Percentiles rank a stretch among this genome's conserved stretches.
phyloP scores from a whole-genome alignment of 2,329 filamentous ascomycete species.

The Colletotrichum sp. region DNA sequence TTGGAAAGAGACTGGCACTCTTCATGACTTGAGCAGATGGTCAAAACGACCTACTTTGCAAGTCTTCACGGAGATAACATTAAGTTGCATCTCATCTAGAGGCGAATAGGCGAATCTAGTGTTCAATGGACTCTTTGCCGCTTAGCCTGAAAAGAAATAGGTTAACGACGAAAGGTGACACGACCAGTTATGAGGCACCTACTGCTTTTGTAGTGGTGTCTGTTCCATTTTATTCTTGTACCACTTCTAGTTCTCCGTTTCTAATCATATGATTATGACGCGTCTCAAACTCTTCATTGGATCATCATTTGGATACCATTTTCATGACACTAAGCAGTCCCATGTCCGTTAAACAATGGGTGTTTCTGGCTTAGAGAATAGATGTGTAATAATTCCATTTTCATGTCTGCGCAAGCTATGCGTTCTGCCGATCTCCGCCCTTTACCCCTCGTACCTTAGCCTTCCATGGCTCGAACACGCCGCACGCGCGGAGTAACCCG shows the following conservation, averaged over 20 bases:
- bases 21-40: not conserved
- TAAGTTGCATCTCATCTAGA: not conserved
- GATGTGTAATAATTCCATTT: not conserved
- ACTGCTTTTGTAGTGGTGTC: too few relatives aligned
- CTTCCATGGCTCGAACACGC: not conserved
- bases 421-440: not conserved
- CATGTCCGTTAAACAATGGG: accelerated
- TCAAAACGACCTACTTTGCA: accelerated
- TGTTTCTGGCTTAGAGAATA: too few relatives aligned
- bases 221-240: too few relatives aligned
- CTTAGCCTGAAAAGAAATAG: not conserved
- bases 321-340: too few relatives aligned
- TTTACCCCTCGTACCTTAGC: not conserved
- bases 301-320: too few relatives aligned
- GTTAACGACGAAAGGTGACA: not conserved
- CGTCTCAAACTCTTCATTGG: accelerated
- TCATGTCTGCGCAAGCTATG: not conserved
- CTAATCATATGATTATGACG: not conserved
- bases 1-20: not conserved
- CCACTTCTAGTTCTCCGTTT: too few relatives aligned
- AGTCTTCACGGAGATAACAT: not conserved
- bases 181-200: accelerated
- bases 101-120: not conserved
- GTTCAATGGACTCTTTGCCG: not conserved
- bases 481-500: not conserved